Evolutionary conservation across 2,329 filamentous ascomycete genomes (phyloP).

Genomic region (Hymenoscyphus scutula): DNA sequence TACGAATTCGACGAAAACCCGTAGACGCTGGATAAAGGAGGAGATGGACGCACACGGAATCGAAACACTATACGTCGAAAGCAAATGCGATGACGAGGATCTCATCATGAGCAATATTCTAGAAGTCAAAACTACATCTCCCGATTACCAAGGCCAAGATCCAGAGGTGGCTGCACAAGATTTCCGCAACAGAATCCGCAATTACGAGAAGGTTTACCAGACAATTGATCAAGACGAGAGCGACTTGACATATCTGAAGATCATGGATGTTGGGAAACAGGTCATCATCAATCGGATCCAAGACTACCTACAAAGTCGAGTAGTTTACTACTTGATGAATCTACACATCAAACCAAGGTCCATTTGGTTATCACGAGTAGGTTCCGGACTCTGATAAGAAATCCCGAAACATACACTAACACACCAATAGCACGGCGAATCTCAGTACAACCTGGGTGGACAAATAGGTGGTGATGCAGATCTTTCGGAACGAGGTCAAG

Average conservation of each 20-base stretch:
- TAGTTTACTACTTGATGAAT: slow-evolving; percentile 99
- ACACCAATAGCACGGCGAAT: slow-evolving; percentile 77
- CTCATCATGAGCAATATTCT: slow-evolving; percentile 98
- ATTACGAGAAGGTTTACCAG: slow-evolving; percentile 97
- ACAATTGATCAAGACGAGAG: slow-evolving; percentile 88
- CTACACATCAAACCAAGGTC: slow-evolving; percentile 94
- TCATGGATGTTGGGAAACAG: slow-evolving; percentile 92
- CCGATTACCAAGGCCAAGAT: slow-evolving; percentile 92
- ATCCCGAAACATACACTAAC: slow-evolving; percentile 19
- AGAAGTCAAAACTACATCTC: slow-evolving; percentile 94
- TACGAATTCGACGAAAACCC: slow-evolving; percentile 89
- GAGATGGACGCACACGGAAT: slow-evolving; percentile 71
- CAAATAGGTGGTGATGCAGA: slow-evolving; percentile 91
- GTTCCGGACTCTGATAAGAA: slow-evolving; percentile 36
- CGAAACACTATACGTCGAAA: slow-evolving; percentile 94
- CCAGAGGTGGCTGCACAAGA: slow-evolving; percentile 87
- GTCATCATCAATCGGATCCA: slow-evolving; percentile 98
- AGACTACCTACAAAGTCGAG: slow-evolving; percentile 92
- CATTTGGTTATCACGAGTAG: slow-evolving; percentile 90
- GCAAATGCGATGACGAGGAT: slow-evolving; percentile 92
- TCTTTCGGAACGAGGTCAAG: slow-evolving; percentile 80
- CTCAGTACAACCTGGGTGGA: slow-evolving; percentile 83
- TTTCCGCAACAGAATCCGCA: slow-evolving; percentile 90
- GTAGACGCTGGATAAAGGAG: slow-evolving; percentile 88
- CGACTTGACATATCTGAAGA: slow-evolving; percentile 90